These are phyloP conservation scores for Vitis cinerea DNA, from an alignment of 164 flowering plant genomes.

Conservation along the genomic window DNA sequence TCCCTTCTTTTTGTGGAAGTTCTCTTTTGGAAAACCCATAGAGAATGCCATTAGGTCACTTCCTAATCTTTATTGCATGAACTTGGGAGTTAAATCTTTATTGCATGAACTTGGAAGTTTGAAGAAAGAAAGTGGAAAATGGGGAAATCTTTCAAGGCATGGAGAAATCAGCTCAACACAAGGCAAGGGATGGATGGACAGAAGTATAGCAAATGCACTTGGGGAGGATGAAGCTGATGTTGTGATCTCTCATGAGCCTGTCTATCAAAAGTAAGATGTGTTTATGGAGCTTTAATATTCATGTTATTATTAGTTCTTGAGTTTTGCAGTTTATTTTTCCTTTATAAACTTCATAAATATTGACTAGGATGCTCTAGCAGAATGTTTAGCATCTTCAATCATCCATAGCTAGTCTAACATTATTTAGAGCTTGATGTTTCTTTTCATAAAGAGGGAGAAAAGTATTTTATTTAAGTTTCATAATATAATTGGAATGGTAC, in stretches of 20 bases:
- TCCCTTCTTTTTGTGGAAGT: constrained; percentile 92
- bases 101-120: constrained; percentile 56
- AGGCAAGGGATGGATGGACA: constrained; percentile 33
- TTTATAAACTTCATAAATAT: no score
- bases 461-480: no score
- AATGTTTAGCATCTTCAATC: no score
- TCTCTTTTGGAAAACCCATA: constrained; percentile 87
- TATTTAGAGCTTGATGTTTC: no score
- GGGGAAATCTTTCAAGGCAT: constrained; percentile 32
- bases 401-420: no score
- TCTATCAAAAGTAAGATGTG: constrained; percentile 43
- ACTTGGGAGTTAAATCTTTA: constrained; percentile 49
- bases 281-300: constrained; percentile 6
- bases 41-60: constrained; percentile 76
- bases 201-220: constrained; percentile 87
- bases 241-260: constrained; percentile 30
- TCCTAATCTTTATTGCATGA: constrained; percentile 66
- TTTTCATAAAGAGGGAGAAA: no score
- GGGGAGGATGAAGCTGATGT: constrained; percentile 96
- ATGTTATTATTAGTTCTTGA: no score
- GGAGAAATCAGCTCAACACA: constrained; percentile 39
- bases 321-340: no score
- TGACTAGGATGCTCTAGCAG: no score
- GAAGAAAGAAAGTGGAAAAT: constrained; percentile 39
- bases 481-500: no score